Conservation (phyloP, 345 rosid genomes). For the Camelina hispida region DNA sequence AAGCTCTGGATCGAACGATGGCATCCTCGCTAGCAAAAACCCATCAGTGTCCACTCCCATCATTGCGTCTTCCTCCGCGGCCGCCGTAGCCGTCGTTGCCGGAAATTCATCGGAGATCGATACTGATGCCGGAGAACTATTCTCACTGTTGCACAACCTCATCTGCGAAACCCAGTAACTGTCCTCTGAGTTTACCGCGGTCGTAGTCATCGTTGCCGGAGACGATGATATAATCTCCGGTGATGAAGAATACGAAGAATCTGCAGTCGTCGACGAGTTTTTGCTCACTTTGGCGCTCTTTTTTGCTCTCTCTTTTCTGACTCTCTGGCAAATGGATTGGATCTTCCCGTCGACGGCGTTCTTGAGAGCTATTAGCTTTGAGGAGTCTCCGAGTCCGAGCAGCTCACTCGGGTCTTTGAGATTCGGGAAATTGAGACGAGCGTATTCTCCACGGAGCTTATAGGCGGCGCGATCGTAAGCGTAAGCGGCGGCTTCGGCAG, state of each 20-base stretch:
- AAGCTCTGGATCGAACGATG: slow-evolving; percentile 87
- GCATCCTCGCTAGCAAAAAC: slow-evolving; percentile 78
- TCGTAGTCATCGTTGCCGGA: slow-evolving; percentile 26
- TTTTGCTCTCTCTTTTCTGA: slow-evolving; percentile 64
- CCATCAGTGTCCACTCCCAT: slow-evolving; percentile 52
- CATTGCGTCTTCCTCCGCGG: slow-evolving; percentile 45
- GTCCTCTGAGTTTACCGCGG: slow-evolving; percentile 43
- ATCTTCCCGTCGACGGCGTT: slow-evolving; percentile 83
- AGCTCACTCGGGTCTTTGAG: slow-evolving; percentile 65
- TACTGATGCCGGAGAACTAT: slow-evolving; percentile 53
- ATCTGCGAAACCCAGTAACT: slow-evolving; percentile 53
- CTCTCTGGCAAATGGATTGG: slow-evolving; percentile 84
- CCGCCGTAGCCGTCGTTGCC: slow-evolving; percentile 36
- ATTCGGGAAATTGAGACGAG: slow-evolving; percentile 84
- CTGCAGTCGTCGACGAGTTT: slow-evolving; percentile 37
- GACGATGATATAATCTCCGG: slow-evolving; percentile 44
- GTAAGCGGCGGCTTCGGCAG: slow-evolving; percentile 91
- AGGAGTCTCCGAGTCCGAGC: slow-evolving; percentile 63
- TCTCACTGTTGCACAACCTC: slow-evolving; percentile 57
- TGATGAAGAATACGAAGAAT: slow-evolving; percentile 46
- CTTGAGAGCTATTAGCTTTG: slow-evolving; percentile 65
- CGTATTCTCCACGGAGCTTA: slow-evolving; percentile 93
- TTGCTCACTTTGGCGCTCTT: slow-evolving; percentile 53
- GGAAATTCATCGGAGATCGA: slow-evolving; percentile 40
- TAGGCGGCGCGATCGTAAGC: slow-evolving; percentile 99